Base-by-base conservation (phyloP, 345 rosid genomes). In the Aethionema arabicum region DNA sequence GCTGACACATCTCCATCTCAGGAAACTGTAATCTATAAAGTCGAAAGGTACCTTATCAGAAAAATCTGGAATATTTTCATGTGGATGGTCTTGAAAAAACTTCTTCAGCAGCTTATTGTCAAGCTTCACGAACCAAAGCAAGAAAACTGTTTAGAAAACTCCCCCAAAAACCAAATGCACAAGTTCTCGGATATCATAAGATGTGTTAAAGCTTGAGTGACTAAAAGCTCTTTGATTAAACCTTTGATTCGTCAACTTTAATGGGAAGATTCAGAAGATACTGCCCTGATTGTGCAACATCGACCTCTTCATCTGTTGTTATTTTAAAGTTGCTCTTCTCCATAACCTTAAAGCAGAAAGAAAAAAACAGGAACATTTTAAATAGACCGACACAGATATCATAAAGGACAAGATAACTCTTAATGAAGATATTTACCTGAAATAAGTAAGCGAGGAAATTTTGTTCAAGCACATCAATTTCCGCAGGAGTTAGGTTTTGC, bases 311-410 rank as follows among this genome's bases (percentile, higher is more conserved):
- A 56, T 85, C 77, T 7, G 88, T 65, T 54, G 93, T 54, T 65
- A 87, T 65, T 71, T 89, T 92, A 67, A 92, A 92, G 69, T 92
- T 92, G 77, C 98, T 92, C 83, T 89, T 92, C n/a, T 83, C 83
- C 95, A 92, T 88, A 60, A 92, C 91, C 88, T 83, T 74, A 41
- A 58, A 3, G 48, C 32, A 38, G 36, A 35, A 37, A 38, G 36
- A 35, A 12, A 38, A 56, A 37, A 50, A n/a, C n/a, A 9, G 16
- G 47, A 15, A 57, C 37, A 59, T 46, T 43, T 27, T 48, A 52
- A 51, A 59, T 45, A 4, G 59, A 50, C 5, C 49, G 40, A 37
- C 1, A 54, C 54, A 9, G 30, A 55, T 15, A 35, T 7, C 6
- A 38, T 0, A 30, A 56, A 35, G 41, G 27, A 8, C 40, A 29